Conservation (phyloP, 2,329 filamentous ascomycete species). For the Trichoderma atrobrunneum region DNA sequence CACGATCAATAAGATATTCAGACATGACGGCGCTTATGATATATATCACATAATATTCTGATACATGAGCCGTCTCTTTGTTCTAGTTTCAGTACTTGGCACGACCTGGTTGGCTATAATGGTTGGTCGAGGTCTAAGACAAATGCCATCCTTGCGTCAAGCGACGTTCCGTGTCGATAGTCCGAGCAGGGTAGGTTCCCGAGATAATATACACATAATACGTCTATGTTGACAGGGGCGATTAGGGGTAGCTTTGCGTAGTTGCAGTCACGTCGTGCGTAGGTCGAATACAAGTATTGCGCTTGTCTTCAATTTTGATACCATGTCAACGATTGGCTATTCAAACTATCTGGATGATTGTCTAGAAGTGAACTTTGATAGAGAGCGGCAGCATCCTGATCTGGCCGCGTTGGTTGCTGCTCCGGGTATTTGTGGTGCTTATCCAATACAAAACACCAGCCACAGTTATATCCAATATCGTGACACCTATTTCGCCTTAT, state of each 20-base stretch:
- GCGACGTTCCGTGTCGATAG: background rate
- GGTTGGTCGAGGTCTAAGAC: background rate
- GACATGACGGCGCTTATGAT: background rate
- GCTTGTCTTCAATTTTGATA: background rate
- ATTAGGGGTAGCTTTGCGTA: background rate
- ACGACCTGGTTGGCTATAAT: background rate
- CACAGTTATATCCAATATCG: background rate
- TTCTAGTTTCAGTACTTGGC: background rate
- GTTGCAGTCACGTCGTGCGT: background rate
- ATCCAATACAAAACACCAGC: background rate
- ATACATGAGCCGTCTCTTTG: background rate
- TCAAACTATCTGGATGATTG: background rate
- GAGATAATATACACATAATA: background rate
- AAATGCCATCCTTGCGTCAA: background rate
- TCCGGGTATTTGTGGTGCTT: background rate
- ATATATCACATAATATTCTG: background rate
- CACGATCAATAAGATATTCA: background rate
- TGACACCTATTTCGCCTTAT: background rate
- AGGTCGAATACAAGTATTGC: background rate
- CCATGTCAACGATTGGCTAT: background rate
- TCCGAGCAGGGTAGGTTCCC: background rate
- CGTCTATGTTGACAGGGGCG: background rate
- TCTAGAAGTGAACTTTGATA: background rate
- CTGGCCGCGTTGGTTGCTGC: background rate
- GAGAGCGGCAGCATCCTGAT: background rate